Evolutionary conservation across 1,284 basidiomycete genomes (phyloP).

Genomic region (Cutaneotrichosporon sp.): DNA sequence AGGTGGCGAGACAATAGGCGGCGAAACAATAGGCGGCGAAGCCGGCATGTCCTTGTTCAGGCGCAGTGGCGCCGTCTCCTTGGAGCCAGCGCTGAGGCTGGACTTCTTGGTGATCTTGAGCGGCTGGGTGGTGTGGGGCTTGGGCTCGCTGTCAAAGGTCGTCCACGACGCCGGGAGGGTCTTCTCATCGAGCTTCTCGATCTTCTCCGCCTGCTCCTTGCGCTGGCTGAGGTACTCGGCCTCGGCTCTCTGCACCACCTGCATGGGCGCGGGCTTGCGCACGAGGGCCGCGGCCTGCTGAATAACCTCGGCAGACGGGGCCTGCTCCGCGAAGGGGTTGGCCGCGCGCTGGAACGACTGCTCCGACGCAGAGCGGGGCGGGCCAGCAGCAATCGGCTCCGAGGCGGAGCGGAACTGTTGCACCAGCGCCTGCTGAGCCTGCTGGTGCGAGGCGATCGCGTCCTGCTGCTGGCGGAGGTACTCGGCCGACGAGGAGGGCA

Average conservation of each 20-base stretch:
- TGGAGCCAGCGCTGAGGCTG: neutral
- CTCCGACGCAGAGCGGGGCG: slow-evolving; percentile 3
- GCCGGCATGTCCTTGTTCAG: neutral
- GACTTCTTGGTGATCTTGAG: slow-evolving; percentile 9
- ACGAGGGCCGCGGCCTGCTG: slow-evolving; percentile 8
- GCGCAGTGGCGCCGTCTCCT: slow-evolving; percentile 3
- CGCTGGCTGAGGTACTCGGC: slow-evolving; percentile 7
- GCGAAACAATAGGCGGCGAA: neutral
- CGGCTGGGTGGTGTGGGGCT: neutral
- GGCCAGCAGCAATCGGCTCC: neutral
- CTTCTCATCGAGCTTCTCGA: slow-evolving; percentile 7
- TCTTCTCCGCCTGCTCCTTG: slow-evolving; percentile 1
- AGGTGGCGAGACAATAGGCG: neutral
- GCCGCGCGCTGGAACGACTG: slow-evolving; percentile 9
- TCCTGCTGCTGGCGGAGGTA: slow-evolving; percentile 3
- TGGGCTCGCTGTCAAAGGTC: neutral
- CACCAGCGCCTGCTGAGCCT: neutral
- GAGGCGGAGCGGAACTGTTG: slow-evolving; percentile 4
- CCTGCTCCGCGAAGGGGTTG: slow-evolving; percentile 8
- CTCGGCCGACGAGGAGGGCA: neutral
- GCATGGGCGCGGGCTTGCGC: slow-evolving; percentile 7
- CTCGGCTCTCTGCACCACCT: slow-evolving; percentile 8
- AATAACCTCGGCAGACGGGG: slow-evolving; percentile 1
- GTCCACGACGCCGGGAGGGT: neutral
- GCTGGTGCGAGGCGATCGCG: slow-evolving; percentile 4